Base-by-base conservation (phyloP, 306 rosid species). In the Acacia melanoxylon region DNA sequence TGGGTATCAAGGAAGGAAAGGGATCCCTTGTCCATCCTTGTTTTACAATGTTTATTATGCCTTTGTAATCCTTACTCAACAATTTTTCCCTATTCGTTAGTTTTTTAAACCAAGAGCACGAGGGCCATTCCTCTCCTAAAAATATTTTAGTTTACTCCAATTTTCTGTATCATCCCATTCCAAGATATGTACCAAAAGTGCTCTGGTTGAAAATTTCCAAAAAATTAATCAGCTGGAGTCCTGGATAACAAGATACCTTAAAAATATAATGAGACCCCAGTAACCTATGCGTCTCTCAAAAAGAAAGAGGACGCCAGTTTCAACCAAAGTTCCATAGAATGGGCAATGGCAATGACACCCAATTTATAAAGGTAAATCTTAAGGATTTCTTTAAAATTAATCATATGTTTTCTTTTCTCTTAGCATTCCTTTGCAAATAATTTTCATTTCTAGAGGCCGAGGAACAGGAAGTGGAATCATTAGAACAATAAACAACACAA, bases 401-500 rank as follows among this genome's bases (percentile, higher is more conserved):
- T 66, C 83, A 31, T 51, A 41, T 80, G 52, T 51, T 45, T 24
- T 35, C 29, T 52, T 52, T 44, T 59, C 74, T 59, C 68, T 56
- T 33, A 59, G 31, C 67, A 72, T 67, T 59, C 75, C 78, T 51
- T 58, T 46, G 76, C 1, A 70, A 72, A 67, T 49, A 76, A 72
- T 58, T 75, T 77, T 40, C 31, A 69, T 29, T 73, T 68, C 62
- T 63, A 17, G 25, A 65, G 62, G 40, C 48, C 27, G 63, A 66
- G 74, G 44, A 48, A 62, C 78, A 20, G 65, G 51, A 68, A 65
- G 72, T 40, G 52, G 61, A 49, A 82, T 68, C 45, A 15, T 51
- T 48, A 27, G 46, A 61, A 88, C 61, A 81, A 41, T 48, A 46
- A 25, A 78, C 20, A 70, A 65, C 6, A 46, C 59, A 70, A 42